Conservation (phyloP, 164 flowering plant genomes). For the Warburgia ugandensis region DNA sequence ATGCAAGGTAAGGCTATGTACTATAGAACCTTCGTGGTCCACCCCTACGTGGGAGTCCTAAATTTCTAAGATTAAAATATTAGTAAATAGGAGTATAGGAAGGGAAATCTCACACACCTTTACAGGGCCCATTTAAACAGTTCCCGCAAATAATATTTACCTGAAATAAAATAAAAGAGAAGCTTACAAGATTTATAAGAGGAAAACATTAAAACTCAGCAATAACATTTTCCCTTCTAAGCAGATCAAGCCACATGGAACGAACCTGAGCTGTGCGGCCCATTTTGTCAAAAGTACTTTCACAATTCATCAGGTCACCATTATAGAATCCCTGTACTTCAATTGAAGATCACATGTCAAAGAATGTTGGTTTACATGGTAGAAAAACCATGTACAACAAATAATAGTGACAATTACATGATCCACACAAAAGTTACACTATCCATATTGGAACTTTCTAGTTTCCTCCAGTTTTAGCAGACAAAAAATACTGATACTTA, state of each 20-base stretch:
- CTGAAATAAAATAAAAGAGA: constrained; percentile 31
- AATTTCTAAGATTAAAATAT: not conserved
- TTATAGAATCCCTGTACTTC: constrained; percentile 52
- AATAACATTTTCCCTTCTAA: not conserved
- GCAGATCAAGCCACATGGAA: not conserved
- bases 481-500: too few relatives aligned
- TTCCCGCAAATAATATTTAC: constrained; percentile 75
- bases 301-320: constrained; percentile 82
- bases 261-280: constrained; percentile 93
- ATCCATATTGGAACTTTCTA: too few relatives aligned
- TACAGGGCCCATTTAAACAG: constrained; percentile 61
- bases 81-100: not conserved
- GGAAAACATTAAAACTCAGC: not conserved
- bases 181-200: not conserved
- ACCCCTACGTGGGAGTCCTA: not conserved
- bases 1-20: too few relatives aligned
- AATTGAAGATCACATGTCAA: constrained; percentile 7
- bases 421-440: too few relatives aligned
- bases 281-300: constrained; percentile 68
- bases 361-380: not conserved
- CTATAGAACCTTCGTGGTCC: too few relatives aligned
- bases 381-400: not conserved
- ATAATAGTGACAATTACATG: not conserved
- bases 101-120: constrained; percentile 43
- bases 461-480: too few relatives aligned